phyloP scores from a whole-genome alignment of 805 yeast genomes.

The Pichia pseudocactophila region DNA sequence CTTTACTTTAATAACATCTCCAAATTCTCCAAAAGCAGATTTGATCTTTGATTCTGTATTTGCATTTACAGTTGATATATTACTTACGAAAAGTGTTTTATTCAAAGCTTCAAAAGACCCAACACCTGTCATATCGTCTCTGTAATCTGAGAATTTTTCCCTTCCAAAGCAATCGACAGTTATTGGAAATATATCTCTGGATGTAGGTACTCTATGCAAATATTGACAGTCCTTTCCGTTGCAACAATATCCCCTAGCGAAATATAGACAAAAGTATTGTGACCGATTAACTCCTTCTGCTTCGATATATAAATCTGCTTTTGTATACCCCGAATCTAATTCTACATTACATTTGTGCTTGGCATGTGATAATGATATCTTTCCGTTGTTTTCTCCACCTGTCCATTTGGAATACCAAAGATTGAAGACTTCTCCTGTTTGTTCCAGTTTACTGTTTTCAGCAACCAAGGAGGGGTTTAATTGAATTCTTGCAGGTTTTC shows the following conservation, averaged over 20 bases:
- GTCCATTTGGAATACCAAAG: slow-evolving; percentile 90
- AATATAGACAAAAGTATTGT: slow-evolving; percentile 63
- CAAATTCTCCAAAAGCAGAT: slow-evolving; percentile 63
- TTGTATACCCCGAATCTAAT: slow-evolving; percentile 68
- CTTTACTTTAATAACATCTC: slow-evolving; percentile 59
- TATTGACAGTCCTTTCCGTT: slow-evolving; percentile 70
- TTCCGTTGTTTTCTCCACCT: slow-evolving; percentile 53
- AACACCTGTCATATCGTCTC: slow-evolving; percentile 93
- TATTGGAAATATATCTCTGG: slow-evolving; percentile 46
- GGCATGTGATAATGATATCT: slow-evolving; percentile 30
- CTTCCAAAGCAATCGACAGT: slow-evolving; percentile 89
- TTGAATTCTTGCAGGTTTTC: slow-evolving; percentile 60
- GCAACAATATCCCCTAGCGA: slow-evolving; percentile 83
- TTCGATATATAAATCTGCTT: slow-evolving; percentile 43
- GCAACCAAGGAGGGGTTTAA: slow-evolving; percentile 52
- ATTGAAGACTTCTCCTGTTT: slow-evolving; percentile 72
- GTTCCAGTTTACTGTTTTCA: slow-evolving; percentile 60
- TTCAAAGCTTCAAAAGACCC: slow-evolving; percentile 71
- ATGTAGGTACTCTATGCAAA: slow-evolving; percentile 67
- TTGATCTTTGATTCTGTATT: slow-evolving; percentile 28
- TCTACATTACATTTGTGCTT: slow-evolving; percentile 53
- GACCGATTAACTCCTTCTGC: slow-evolving; percentile 23
- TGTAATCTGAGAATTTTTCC: slow-evolving; percentile 68
- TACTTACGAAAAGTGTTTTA: slow-evolving; percentile 68
- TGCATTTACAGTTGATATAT: slow-evolving; percentile 33